These are phyloP conservation scores for Cochliopodium minus DNA, from an alignment of 208 protist species.

Conservation along the genomic window DNA sequence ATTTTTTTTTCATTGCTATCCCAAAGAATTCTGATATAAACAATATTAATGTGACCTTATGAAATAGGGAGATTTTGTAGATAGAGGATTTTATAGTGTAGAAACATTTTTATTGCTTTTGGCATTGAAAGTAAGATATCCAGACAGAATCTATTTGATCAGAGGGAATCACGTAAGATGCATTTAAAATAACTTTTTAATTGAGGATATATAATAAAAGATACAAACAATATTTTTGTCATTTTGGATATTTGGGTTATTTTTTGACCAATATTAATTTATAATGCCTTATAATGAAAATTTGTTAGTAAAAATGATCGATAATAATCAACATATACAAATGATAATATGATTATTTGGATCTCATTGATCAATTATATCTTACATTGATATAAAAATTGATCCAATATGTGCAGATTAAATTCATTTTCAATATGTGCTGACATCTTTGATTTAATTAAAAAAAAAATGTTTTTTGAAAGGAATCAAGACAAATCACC, in stretches of 20 bases:
- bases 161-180: slow-evolving; percentile 73
- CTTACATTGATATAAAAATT: no score
- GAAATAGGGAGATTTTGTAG: slow-evolving; percentile 91
- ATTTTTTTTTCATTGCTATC: slow-evolving; percentile 36
- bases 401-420: neutral
- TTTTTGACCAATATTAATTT: neutral
- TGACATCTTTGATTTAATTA: neutral
- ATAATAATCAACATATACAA: no score
- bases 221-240: neutral
- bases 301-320: no score
- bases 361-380: no score
- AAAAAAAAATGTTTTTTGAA: neutral
- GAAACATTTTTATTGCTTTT: slow-evolving; percentile 92
- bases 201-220: neutral
- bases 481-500: slow-evolving; percentile 76
- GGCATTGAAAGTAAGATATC: slow-evolving; percentile 87
- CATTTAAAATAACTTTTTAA: slow-evolving; percentile 19
- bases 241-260: neutral
- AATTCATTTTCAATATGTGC: neutral
- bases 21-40: neutral
- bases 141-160: slow-evolving; percentile 75
- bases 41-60: neutral
- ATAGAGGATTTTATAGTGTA: slow-evolving; percentile 90
- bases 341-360: no score
- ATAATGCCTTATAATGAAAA: no score